Evolutionary conservation across 2,329 filamentous ascomycete genomes (phyloP).

Genomic region (Penicillium sp.): DNA sequence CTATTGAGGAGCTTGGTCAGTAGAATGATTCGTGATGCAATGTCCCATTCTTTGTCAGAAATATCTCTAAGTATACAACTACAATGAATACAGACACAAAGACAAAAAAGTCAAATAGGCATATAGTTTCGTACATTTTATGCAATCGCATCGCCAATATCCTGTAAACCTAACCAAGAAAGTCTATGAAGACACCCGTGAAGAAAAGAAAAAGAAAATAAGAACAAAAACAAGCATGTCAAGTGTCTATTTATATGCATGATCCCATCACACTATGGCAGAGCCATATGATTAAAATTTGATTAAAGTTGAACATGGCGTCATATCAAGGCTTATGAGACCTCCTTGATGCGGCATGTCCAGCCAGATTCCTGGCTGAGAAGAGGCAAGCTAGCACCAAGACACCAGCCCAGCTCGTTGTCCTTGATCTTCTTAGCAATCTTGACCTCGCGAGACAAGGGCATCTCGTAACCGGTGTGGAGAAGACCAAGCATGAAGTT

Average conservation of each 20-base stretch:
- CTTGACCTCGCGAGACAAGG: conserved; percentile 90
- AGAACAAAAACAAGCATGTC: conserved; percentile 23
- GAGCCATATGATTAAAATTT: conserved; percentile 24
- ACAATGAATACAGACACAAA: neutral
- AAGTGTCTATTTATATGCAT: conserved; percentile 31
- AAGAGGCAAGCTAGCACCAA: conserved; percentile 89
- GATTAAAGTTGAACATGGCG: conserved; percentile 13
- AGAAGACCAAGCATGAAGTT: conserved; percentile 94
- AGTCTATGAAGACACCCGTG: conserved; percentile 5
- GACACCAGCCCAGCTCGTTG: conserved; percentile 96
- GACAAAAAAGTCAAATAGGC: conserved; percentile 7
- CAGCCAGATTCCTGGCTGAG: conserved; percentile 81
- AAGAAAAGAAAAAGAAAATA: conserved; percentile 7
- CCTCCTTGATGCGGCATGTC: conserved; percentile 80
- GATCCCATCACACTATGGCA: conserved; percentile 24
- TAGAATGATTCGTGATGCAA: neutral
- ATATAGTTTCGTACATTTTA: conserved; percentile 19
- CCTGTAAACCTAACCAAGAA: neutral
- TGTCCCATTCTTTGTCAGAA: neutral
- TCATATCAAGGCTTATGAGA: conserved; percentile 52
- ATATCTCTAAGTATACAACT: neutral
- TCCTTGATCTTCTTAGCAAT: conserved; percentile 98
- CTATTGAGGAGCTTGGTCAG: conserved; percentile 37
- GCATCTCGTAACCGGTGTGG: conserved; percentile 97
- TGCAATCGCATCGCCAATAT: conserved; percentile 13